Evolutionary conservation across 805 yeast species (phyloP).

Genomic region (Candida ficus): DNA sequence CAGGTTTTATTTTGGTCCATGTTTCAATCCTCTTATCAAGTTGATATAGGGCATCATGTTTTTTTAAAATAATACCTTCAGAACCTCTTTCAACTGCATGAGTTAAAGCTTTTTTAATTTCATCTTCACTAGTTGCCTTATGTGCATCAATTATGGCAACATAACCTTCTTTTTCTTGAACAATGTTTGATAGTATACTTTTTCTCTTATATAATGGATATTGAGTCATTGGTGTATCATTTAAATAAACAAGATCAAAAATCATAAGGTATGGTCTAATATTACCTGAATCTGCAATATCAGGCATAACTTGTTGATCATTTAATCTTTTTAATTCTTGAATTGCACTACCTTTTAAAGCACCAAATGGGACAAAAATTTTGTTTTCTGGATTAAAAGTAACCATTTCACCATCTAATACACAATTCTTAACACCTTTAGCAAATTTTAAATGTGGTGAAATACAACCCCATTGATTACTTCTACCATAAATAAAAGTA

Average conservation of each 20-base stretch:
- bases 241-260: conserved; percentile 70
- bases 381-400: conserved; percentile 65
- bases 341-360: conserved; percentile 65
- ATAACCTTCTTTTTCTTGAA: conserved; percentile 34
- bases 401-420: conserved; percentile 90
- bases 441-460: conserved; percentile 44
- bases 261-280: conserved; percentile 57
- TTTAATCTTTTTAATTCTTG: conserved; percentile 36
- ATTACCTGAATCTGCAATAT: conserved; percentile 27
- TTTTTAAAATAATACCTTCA: conserved; percentile 82
- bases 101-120: conserved; percentile 51
- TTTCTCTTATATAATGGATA: conserved; percentile 54
- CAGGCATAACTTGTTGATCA: conserved; percentile 23
- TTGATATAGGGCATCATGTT: conserved; percentile 49
- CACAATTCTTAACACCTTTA: conserved; percentile 30
- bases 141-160: conserved; percentile 44
- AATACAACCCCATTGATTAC: conserved; percentile 44
- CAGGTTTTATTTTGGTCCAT: conserved; percentile 94
- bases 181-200: conserved; percentile 38
- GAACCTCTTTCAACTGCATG: conserved; percentile 55
- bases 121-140: conserved; percentile 39
- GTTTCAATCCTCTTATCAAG: conserved; percentile 54
- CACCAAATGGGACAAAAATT: conserved; percentile 71
- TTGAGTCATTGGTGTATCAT: conserved; percentile 57
- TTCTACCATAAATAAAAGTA: conserved; percentile 61